Evolutionary conservation across 768 basidiomycete genomes (phyloP), one percentile per base, ranked within the genome.

Genomic region (Crucibulum laeve): DNA sequence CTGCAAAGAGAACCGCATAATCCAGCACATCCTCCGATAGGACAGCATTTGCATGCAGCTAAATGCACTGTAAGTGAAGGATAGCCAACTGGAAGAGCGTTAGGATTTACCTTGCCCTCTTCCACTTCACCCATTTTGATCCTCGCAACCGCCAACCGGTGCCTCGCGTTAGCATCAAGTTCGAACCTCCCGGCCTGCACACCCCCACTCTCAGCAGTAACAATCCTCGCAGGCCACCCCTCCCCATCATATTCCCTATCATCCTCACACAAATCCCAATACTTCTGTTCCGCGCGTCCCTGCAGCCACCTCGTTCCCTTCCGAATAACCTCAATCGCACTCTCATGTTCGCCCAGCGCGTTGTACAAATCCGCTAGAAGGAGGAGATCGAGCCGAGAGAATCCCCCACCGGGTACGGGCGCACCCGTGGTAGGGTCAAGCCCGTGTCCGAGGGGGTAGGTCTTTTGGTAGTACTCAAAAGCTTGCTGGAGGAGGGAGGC

Each of bases 221-320:
- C 54, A 15, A 50, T 13, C 28, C 53, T 46, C 53, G 52, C 38
- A 37, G 22, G 54, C 54, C 51, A 62, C 46, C 57, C 60, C 35
- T 65, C 60, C 15, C 74, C 54, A 55, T 92, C 90, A 55, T 79
- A 99, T 62, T 99, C 95, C 38, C 93, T 71, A 57, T 99, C 95
- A 57, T 99, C 94, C 23, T 76, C 77, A 42, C 82, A 77, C 17
- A 74, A 59, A 50, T 92, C 88, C 92, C 93, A 97, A 45, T 84
- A 82, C 42, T 69, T 72, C 56, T 87, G 84, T 36, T 76, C 68
- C 24, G 64, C 67, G 24, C 95, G 69, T 0, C 91, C 90, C 59
- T 97, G 91, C n/a, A 97, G 61, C 95, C 95, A 98, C 43, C 95
- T 68, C 40, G 79, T 84, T 1, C 93, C 94, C 40, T 69, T 71